These are phyloP conservation scores for Aspergillus luchuensis DNA, from an alignment of 2,329 filamentous ascomycete species.

Conservation along the genomic window DNA sequence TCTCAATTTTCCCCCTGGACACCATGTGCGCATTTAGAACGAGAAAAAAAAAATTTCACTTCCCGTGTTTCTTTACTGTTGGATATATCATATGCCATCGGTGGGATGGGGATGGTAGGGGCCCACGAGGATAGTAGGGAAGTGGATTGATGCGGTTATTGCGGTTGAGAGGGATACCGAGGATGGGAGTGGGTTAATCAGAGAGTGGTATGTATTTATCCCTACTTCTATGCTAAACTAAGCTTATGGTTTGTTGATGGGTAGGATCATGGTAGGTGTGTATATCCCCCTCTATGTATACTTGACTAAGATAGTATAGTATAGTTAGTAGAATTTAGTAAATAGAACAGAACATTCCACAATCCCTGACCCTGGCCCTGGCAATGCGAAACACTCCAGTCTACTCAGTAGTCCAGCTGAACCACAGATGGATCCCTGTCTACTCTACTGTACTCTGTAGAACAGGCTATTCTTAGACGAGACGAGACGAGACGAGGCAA, in stretches of 20 bases:
- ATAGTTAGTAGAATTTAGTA: too few relatives aligned
- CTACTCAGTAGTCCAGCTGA: too few relatives aligned
- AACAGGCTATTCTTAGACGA: not conserved
- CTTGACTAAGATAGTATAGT: not conserved
- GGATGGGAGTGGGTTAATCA: too few relatives aligned
- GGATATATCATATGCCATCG: not conserved
- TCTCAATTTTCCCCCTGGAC: not conserved
- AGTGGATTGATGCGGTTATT: slow-evolving; percentile 1
- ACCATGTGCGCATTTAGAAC: not conserved
- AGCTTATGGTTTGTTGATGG: not conserved
- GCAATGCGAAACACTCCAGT: not conserved
- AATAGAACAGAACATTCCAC: not conserved
- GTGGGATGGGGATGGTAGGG: not conserved
- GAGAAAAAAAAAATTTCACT: not conserved
- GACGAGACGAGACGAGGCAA: not conserved
- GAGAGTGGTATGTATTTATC: not conserved
- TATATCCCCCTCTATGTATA: not conserved
- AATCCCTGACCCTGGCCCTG: not conserved
- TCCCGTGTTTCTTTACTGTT: not conserved
- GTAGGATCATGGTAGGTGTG: not conserved
- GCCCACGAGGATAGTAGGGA: not conserved
- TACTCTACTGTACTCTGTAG: not conserved
- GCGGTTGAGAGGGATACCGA: not conserved
- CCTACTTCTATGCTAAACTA: not conserved
- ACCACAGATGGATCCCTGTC: not conserved